Conservation (phyloP, 1,284 basidiomycete species). For the Microbotryum lychnidis-dioicae region DNA sequence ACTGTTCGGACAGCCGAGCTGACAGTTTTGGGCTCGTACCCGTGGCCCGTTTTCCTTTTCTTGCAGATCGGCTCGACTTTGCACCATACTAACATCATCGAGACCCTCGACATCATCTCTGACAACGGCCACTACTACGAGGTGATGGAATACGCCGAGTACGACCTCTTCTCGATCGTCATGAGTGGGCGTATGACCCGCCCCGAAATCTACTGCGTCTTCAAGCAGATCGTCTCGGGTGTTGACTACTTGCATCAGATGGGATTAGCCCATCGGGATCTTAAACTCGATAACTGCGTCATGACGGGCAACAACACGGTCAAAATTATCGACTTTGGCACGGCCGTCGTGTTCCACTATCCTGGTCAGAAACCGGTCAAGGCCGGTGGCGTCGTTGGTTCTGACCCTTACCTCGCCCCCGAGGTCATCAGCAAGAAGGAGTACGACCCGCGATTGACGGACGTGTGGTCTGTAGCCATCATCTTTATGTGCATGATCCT, state of each 20-base stretch:
- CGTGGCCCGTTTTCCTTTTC: neutral
- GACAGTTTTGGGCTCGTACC: neutral
- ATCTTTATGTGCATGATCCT: slow-evolving; percentile 99
- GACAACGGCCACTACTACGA: slow-evolving; percentile 98
- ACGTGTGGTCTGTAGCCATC: slow-evolving; percentile 97
- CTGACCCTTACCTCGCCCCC: slow-evolving; percentile 95
- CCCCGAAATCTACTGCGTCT: slow-evolving; percentile 97
- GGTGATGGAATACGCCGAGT: slow-evolving; percentile 99
- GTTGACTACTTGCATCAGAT: slow-evolving; percentile 97
- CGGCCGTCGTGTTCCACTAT: slow-evolving; percentile 97
- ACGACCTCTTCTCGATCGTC: slow-evolving; percentile 96
- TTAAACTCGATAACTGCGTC: slow-evolving; percentile 99
- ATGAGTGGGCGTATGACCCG: slow-evolving; percentile 99
- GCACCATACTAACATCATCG: slow-evolving; percentile 93
- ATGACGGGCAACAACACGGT: slow-evolving; percentile 90
- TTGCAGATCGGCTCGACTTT: slow-evolving; percentile 74
- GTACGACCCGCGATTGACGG: slow-evolving; percentile 94
- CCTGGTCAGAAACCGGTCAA: slow-evolving; percentile 75
- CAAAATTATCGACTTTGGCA: slow-evolving; percentile 99
- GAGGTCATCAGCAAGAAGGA: slow-evolving; percentile 72
- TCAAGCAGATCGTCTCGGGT: slow-evolving; percentile 95
- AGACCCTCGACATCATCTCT: slow-evolving; percentile 96
- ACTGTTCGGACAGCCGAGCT: neutral
- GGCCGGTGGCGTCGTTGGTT: slow-evolving; percentile 89
- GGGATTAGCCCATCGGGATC: slow-evolving; percentile 93